These are phyloP conservation scores for Trichoderma sp. DNA, from an alignment of 2,329 filamentous ascomycete species.

Conservation along the genomic window DNA sequence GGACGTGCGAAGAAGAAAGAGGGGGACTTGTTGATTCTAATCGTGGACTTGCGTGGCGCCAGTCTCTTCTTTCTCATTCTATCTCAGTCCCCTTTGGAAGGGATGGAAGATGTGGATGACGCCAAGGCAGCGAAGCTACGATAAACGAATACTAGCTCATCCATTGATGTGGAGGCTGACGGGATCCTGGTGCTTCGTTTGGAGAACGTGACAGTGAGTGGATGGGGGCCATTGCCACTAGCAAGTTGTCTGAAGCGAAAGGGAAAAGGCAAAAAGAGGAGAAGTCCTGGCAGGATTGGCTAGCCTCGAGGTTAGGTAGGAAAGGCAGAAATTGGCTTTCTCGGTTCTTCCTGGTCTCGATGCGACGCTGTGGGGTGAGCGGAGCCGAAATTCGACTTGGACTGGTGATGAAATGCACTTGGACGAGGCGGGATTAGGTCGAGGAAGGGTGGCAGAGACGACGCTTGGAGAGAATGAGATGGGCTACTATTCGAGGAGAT, in stretches of 20 bases:
- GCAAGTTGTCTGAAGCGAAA: neutral
- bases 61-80: neutral
- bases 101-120: slow-evolving; percentile 10
- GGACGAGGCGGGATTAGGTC: neutral
- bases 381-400: neutral
- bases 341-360: slow-evolving; percentile 1
- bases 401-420: neutral
- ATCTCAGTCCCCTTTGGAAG: neutral
- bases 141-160: slow-evolving; percentile 7
- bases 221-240: neutral
- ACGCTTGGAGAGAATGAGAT: neutral
- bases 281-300: neutral
- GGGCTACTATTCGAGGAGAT: neutral
- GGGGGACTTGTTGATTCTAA: slow-evolving; percentile 1
- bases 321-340: slow-evolving; percentile 14
- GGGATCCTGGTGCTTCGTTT: slow-evolving; percentile 6
- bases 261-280: neutral
- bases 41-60: slow-evolving; percentile 9
- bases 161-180: slow-evolving; percentile 3
- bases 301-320: neutral
- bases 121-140: slow-evolving; percentile 7
- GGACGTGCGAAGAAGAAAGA: neutral
- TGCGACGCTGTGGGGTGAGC: slow-evolving; percentile 6
- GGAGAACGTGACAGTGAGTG: neutral
- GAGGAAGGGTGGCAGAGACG: neutral